These are phyloP conservation scores for Triticum dicoccoides DNA, from an alignment of 176 grass and related monocot genomes.

Conservation along the genomic window DNA sequence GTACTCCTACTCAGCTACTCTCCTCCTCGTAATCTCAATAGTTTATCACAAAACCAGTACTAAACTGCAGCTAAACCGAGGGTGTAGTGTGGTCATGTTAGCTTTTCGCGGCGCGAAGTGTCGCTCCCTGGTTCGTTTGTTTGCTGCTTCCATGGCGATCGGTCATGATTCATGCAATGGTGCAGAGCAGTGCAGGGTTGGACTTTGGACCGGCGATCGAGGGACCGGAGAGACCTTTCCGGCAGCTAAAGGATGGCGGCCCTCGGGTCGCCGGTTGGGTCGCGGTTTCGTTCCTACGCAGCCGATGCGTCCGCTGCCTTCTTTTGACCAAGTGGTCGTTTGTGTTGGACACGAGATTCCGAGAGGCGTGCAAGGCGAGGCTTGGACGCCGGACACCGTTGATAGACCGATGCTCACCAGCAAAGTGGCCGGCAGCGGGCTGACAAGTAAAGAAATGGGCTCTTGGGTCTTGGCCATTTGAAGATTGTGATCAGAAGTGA, in stretches of 20 bases:
- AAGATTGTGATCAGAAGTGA: neutral
- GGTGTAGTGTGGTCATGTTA: neutral
- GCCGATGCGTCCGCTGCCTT: too few species aligned
- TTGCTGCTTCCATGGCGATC: neutral
- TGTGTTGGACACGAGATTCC: neutral
- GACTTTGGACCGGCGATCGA: neutral
- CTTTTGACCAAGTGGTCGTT: neutral
- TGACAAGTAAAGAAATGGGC: neutral
- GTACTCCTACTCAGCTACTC: neutral
- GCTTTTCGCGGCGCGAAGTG: slow-evolving; percentile 34
- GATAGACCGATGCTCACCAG: neutral
- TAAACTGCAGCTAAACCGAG: neutral
- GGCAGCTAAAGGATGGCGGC: slow-evolving; percentile 31
- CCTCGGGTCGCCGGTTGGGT: neutral
- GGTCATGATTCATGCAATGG: neutral
- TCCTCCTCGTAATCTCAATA: slow-evolving; percentile 12
- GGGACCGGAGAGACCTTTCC: neutral
- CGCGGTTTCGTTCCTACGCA: neutral
- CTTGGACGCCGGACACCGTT: neutral
- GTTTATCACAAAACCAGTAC: neutral
- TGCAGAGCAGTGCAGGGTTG: neutral
- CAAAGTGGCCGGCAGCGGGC: neutral
- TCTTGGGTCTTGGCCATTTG: neutral
- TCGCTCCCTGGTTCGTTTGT: neutral
- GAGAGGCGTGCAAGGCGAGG: neutral